These are phyloP conservation scores for Ogataea paraovalis DNA, from an alignment of 805 yeast species.

Conservation along the genomic window DNA sequence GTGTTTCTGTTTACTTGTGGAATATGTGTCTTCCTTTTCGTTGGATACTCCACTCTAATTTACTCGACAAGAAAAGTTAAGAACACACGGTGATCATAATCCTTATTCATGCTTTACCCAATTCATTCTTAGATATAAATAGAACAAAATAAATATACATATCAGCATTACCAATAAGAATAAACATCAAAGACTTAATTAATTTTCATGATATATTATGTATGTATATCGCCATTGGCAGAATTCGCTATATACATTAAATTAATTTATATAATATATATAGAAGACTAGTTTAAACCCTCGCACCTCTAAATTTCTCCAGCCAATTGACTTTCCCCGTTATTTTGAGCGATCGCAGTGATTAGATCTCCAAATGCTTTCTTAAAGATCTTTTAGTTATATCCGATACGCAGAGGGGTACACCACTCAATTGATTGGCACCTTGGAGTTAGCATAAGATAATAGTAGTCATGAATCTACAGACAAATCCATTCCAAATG, in stretches of 20 bases:
- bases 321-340: not conserved
- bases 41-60: constrained; percentile 19
- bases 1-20: constrained; percentile 40
- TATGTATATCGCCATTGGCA: no score
- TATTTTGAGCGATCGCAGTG: not conserved
- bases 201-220: no score
- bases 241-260: no score
- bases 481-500: not conserved
- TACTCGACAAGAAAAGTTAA: constrained; percentile 4
- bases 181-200: no score
- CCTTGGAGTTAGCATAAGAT: not conserved
- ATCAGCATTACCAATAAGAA: no score
- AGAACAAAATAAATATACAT: not conserved
- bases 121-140: no score
- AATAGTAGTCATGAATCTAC: not conserved
- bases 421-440: not conserved
- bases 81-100: not conserved
- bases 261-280: no score
- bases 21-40: constrained; percentile 26
- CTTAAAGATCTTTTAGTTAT: not conserved
- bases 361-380: not conserved
- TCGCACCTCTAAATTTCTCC: not conserved
- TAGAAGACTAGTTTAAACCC: no score
- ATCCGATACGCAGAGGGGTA: not conserved
- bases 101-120: no score